Conservation (phyloP, 2,329 filamentous ascomycete genomes). For the Onygenales sp. region DNA sequence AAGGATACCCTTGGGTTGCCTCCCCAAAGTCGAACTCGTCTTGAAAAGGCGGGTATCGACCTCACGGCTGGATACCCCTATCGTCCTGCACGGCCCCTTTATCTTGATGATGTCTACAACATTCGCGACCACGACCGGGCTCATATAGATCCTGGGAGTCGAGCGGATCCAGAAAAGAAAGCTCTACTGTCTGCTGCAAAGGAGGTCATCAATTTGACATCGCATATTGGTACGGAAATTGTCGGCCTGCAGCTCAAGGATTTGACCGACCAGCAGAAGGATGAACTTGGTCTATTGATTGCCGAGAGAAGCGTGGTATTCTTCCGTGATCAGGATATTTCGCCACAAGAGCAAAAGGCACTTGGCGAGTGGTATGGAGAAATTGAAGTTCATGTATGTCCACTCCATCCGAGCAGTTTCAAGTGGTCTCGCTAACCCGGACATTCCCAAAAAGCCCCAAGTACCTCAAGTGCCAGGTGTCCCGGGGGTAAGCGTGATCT, state of each 20-base stretch:
- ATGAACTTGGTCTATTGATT: conserved; percentile 54
- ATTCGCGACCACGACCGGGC: conserved; percentile 50
- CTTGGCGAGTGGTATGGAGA: conserved; percentile 56
- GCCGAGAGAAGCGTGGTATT: conserved; percentile 59
- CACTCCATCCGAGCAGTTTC: not conserved
- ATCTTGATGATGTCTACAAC: conserved; percentile 58
- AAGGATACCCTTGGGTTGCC: conserved; percentile 59
- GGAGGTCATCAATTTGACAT: conserved; percentile 53
- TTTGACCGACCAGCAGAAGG: conserved; percentile 48
- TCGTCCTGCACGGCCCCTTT: conserved; percentile 56
- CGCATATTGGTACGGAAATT: conserved; percentile 56
- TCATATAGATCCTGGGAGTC: conserved; percentile 52
- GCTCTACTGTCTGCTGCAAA: conserved; percentile 51
- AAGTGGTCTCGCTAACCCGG: too few relatives aligned
- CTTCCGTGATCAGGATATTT: conserved; percentile 52
- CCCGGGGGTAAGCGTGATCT: conserved; percentile 56
- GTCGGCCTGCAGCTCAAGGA: conserved; percentile 55
- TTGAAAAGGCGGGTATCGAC: conserved; percentile 61
- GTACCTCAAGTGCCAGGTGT: conserved; percentile 60
- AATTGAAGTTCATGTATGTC: conserved; percentile 57
- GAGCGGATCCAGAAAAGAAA: conserved; percentile 57
- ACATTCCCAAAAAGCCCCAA: conserved; percentile 46
- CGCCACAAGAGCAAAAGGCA: conserved; percentile 53
- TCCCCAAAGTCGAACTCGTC: conserved; percentile 44
- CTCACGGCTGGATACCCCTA: conserved; percentile 63